These are phyloP conservation scores for Nigrograna mackinnonii DNA, from an alignment of 2,329 filamentous ascomycete genomes.

Conservation along the genomic window DNA sequence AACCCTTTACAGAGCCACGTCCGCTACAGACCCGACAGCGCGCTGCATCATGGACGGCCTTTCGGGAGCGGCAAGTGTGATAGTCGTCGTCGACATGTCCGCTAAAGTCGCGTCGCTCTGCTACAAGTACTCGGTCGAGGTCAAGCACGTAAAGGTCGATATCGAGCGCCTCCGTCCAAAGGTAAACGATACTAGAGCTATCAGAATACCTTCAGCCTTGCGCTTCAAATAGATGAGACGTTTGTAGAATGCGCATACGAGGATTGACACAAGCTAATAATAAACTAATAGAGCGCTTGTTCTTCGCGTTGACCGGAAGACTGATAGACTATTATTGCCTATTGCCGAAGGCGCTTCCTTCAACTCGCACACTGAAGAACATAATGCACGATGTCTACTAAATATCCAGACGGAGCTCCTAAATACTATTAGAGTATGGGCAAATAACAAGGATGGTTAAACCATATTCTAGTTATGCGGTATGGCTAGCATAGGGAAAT, in stretches of 20 bases:
- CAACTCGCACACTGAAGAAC: slow-evolving; percentile 15
- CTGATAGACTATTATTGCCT: slow-evolving; percentile 16
- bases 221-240: slow-evolving; percentile 35
- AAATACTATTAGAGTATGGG: slow-evolving; percentile 16
- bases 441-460: slow-evolving; percentile 7
- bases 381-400: slow-evolving; percentile 18
- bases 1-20: slow-evolving; percentile 1
- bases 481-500: slow-evolving; percentile 31
- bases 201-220: slow-evolving; percentile 22
- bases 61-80: slow-evolving; percentile 38
- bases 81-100: slow-evolving; percentile 44
- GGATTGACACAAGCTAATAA: neutral
- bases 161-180: slow-evolving; percentile 38
- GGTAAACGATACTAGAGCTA: slow-evolving; percentile 24
- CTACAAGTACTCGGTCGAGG: slow-evolving; percentile 35
- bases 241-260: no score
- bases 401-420: slow-evolving; percentile 14
- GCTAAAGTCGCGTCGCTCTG: slow-evolving; percentile 40
- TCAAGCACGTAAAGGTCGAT: slow-evolving; percentile 26
- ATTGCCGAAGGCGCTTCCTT: slow-evolving; percentile 15
- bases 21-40: slow-evolving; percentile 4
- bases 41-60: slow-evolving; percentile 34
- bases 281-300: slow-evolving; percentile 1
- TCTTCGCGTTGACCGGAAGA: slow-evolving; percentile 4
- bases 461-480: slow-evolving; percentile 29